Evolutionary conservation across 495 filamentous ascomycete species (phyloP).

Genomic region (Chaetomium cochliodes): DNA sequence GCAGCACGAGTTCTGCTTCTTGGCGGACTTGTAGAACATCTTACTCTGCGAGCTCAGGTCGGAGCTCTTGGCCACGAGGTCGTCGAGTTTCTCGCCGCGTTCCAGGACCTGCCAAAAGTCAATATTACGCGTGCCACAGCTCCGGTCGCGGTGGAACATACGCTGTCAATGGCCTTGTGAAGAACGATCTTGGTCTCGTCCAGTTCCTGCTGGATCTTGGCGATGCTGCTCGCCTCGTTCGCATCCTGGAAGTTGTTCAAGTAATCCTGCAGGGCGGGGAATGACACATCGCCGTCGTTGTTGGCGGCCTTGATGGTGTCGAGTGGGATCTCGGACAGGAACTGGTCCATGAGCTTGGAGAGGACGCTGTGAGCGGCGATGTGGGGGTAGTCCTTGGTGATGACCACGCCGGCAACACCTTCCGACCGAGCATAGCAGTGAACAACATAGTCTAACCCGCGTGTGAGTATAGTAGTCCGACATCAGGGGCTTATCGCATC

Average conservation of each 20-base stretch:
- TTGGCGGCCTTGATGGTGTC: conserved; percentile 57
- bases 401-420: conserved; percentile 83
- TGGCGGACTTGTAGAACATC: conserved; percentile 81
- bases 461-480: conserved; percentile 1
- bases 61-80: conserved; percentile 82
- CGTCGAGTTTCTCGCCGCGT: conserved; percentile 88
- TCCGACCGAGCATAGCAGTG: conserved; percentile 88
- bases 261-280: conserved; percentile 77
- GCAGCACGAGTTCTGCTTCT: conserved; percentile 97
- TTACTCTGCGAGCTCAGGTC: conserved; percentile 85
- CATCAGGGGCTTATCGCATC: neutral
- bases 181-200: conserved; percentile 98
- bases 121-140: neutral
- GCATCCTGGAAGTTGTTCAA: conserved; percentile 89
- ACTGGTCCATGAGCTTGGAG: conserved; percentile 90
- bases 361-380: conserved; percentile 93
- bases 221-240: conserved; percentile 80
- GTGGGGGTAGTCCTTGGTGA: conserved; percentile 84
- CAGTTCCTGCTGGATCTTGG: conserved; percentile 94
- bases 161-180: conserved; percentile 92
- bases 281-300: conserved; percentile 49
- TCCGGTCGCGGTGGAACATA: conserved; percentile 13
- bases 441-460: conserved; percentile 65
- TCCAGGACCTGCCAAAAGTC: conserved; percentile 57
- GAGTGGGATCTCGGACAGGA: conserved; percentile 75